phyloP scores from a whole-genome alignment of 2,329 filamentous ascomycete species.

The Dendryphion nanum region DNA sequence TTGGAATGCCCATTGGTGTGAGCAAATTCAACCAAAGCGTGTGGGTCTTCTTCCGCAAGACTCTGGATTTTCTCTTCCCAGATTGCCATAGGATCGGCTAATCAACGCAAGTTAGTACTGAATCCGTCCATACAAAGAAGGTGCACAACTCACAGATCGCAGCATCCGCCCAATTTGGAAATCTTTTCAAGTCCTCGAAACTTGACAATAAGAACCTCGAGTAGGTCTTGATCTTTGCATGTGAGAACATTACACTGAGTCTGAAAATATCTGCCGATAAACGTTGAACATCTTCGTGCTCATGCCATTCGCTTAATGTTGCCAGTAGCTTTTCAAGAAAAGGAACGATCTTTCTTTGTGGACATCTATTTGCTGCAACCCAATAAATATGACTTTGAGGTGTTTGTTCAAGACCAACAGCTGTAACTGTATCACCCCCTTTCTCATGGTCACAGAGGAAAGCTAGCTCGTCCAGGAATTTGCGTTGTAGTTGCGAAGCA shows the following conservation, averaged over 20 bases:
- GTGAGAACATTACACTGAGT: conserved; percentile 11
- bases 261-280: neutral
- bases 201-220: conserved; percentile 5
- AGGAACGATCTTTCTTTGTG: conserved; percentile 6
- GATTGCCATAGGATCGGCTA: too few relatives aligned
- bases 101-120: conserved; percentile 7
- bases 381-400: conserved; percentile 11
- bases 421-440: conserved; percentile 11
- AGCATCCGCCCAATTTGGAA: neutral
- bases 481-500: conserved; percentile 4
- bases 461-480: conserved; percentile 10
- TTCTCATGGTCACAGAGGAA: conserved; percentile 14
- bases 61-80: neutral
- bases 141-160: conserved; percentile 5
- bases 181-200: conserved; percentile 2
- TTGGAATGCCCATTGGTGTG: neutral
- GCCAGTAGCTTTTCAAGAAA: conserved; percentile 9
- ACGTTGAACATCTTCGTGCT: neutral
- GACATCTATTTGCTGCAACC: conserved; percentile 11
- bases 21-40: neutral
- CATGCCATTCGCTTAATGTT: neutral
- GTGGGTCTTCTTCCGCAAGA: neutral
- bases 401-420: conserved; percentile 12
- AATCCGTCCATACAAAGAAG: conserved; percentile 3
- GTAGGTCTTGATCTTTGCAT: conserved; percentile 13